Evolutionary conservation across 495 filamentous ascomycete species (phyloP), one percentile per base, ranked within the genome.

Genomic region (Aspergillus avenaceus): DNA sequence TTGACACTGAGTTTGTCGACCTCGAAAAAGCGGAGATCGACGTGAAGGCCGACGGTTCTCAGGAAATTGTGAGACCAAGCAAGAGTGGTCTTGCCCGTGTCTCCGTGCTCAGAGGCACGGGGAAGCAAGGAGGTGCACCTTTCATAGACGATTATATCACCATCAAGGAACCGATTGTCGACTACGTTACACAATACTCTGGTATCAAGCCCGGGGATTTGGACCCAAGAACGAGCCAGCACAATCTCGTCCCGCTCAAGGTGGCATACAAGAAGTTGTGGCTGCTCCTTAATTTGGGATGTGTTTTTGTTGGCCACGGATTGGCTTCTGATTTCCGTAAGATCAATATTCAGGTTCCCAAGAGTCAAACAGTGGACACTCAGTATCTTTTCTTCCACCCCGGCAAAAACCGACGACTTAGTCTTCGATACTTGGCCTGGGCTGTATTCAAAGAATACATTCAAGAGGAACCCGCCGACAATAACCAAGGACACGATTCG

Each of bases 141-240:
- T 97, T 97, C 63, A 91, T 99, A 37, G 93, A 99, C 62, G 93
- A 99, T 64, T 97, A 97, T 69, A 96, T 99, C 49, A 83, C 81
- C 16, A 90, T 91, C 49, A 83, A 84, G 18, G 93, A 96, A 53
- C 84, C 85, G 0, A 86, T 99, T n/a, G 87, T 96, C 32, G 93
- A 99, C 69, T 96, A 97, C 60, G 77, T 97, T 25, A 99, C 93
- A 0, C 83, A 83, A 36, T 97, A 85, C 69, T 97, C 92, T 7
- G 93, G 93, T 29, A 91, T 99, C 63, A 84, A 84, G 9, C 74
- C 84, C 1, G 86, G 84, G 0, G 93, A 99, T 62, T 75, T 99
- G 19, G 87, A 96, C 59, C 79, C 82, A 3, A 73, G 73, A 25
- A 80, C 76, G 7, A 88, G 88, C 13, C 78, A 74, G 29, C 91